Evolutionary conservation across 2,329 filamentous ascomycete genomes (phyloP).

Genomic region (Blumeriella jaapii): DNA sequence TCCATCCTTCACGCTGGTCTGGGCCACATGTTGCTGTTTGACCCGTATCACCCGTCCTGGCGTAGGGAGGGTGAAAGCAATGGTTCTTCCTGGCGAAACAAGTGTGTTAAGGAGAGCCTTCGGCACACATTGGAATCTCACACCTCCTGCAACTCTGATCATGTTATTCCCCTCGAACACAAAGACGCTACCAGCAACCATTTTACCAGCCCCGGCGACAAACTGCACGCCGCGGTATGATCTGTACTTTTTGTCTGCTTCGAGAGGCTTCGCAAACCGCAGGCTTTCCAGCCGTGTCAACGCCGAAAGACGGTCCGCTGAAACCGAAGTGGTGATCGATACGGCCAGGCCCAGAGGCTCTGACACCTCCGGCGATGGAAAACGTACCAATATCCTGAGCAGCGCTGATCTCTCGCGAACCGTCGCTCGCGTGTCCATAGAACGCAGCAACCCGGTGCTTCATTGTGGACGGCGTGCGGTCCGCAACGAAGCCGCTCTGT

Average conservation of each 20-base stretch:
- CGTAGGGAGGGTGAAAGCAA: slow-evolving; percentile 36
- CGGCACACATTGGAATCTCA: slow-evolving; percentile 31
- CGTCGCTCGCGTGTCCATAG: slow-evolving; percentile 15
- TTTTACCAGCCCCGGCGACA: slow-evolving; percentile 20
- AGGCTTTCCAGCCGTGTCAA: slow-evolving; percentile 28
- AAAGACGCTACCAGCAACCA: slow-evolving; percentile 29
- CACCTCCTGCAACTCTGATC: slow-evolving; percentile 26
- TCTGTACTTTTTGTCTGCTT: slow-evolving; percentile 15
- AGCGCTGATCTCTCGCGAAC: slow-evolving; percentile 16
- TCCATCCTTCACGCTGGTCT: background rate
- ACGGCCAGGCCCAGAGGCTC: slow-evolving; percentile 22
- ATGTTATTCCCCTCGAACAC: slow-evolving; percentile 27
- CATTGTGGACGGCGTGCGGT: slow-evolving; percentile 13
- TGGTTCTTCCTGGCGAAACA: slow-evolving; percentile 38
- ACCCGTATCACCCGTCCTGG: background rate
- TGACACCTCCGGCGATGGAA: slow-evolving; percentile 13
- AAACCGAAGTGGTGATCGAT: slow-evolving; percentile 31
- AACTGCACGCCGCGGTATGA: slow-evolving; percentile 25
- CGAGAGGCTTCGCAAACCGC: slow-evolving; percentile 16
- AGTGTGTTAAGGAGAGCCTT: slow-evolving; percentile 31
- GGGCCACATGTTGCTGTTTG: background rate
- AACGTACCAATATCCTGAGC: slow-evolving; percentile 16
- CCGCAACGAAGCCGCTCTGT: slow-evolving; percentile 57
- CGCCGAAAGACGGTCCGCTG: slow-evolving; percentile 26
- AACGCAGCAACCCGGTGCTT: slow-evolving; percentile 30